Evolutionary conservation across 139 green algal species (phyloP).

Genomic region (Cymbomonas tetramitiformis): DNA sequence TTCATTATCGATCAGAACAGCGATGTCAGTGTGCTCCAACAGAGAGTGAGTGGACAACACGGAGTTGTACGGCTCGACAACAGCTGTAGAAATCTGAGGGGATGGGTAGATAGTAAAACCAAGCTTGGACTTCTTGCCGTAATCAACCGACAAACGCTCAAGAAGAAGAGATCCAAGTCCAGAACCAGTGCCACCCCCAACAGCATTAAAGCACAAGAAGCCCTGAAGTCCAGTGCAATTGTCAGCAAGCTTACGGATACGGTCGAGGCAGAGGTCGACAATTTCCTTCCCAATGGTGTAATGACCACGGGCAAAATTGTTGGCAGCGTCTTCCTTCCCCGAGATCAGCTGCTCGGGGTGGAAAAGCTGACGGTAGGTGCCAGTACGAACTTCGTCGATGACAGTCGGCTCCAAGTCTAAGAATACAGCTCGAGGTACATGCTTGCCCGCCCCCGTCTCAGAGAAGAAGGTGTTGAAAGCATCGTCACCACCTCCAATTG

Average conservation of each 20-base stretch:
- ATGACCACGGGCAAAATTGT: slow-evolving; percentile 72
- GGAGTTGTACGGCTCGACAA: slow-evolving; percentile 95
- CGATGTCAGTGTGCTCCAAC: slow-evolving; percentile 92
- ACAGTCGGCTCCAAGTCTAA: slow-evolving; percentile 88
- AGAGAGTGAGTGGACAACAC: slow-evolving; percentile 91
- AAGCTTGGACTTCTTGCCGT: slow-evolving; percentile 99
- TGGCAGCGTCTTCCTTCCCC: slow-evolving; percentile 81
- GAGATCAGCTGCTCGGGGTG: slow-evolving; percentile 95
- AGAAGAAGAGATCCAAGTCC: slow-evolving; percentile 88
- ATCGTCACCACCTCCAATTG: slow-evolving; percentile 69
- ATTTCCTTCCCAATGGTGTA: slow-evolving; percentile 94
- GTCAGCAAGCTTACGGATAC: slow-evolving; percentile 90
- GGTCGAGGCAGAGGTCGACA: slow-evolving; percentile 81
- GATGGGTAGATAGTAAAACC: slow-evolving; percentile 90
- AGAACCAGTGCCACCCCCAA: slow-evolving; percentile 83
- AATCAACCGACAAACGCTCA: slow-evolving; percentile 92
- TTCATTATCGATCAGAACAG: slow-evolving; percentile 93
- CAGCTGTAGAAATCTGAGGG: slow-evolving; percentile 82
- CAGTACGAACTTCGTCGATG: slow-evolving; percentile 86
- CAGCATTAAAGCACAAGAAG: slow-evolving; percentile 92
- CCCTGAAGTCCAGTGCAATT: slow-evolving; percentile 92
- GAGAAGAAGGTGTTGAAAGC: slow-evolving; percentile 95
- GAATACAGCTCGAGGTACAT: slow-evolving; percentile 81
- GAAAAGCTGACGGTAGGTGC: slow-evolving; percentile 93
- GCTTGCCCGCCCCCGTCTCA: slow-evolving; percentile 86